Evolutionary conservation across 768 basidiomycete genomes (phyloP), one percentile per base, ranked within the genome.

Genomic region (Kwoniella sp.): DNA sequence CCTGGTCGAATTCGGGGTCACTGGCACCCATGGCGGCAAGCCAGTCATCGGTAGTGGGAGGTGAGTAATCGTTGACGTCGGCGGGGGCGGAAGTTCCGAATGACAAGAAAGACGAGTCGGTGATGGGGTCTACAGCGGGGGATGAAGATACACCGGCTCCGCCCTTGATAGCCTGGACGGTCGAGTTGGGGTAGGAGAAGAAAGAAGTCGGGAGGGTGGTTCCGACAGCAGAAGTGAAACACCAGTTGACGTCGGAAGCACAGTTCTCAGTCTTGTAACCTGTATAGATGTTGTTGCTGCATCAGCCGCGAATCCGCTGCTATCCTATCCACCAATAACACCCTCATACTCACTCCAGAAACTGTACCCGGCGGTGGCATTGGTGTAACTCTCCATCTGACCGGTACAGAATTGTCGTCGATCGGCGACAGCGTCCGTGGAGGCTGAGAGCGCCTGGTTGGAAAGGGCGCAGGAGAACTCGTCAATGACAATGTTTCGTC

Each of bases 221-320:
- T 9, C 85, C 86, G 27, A 88, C 84, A 0, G 85, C 86, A 2
- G 82, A 77, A 56, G 82, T 84, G 82, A 90, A 89, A 70, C 88
- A 90, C 89, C 88, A 90, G 8, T 84, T 87, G 13, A 82, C 81
- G 62, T 88, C 87, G 21, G 80, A 74, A 7, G 83, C 80, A 64
- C 88, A 89, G 9, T 79, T 82, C 70, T 89, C 89, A 65, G 85
- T 87, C 59, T 83, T 81, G 68, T 86, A 88, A 2, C 86, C 86
- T 87, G 57, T 15, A 47, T n/a, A n/a, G n/a, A n/a, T n/a, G n/a
- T n/a, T n/a, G n/a, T n/a, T n/a, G n/a, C n/a, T n/a, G n/a, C n/a
- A n/a, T n/a, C n/a, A n/a, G n/a, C n/a, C n/a, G n/a, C n/a, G n/a
- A n/a, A n/a, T n/a, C n/a, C n/a, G n/a, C n/a, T n/a, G n/a, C n/a